Conservation (phyloP, 441 rosid genomes). For the Bocquillonia castaneifolia region DNA sequence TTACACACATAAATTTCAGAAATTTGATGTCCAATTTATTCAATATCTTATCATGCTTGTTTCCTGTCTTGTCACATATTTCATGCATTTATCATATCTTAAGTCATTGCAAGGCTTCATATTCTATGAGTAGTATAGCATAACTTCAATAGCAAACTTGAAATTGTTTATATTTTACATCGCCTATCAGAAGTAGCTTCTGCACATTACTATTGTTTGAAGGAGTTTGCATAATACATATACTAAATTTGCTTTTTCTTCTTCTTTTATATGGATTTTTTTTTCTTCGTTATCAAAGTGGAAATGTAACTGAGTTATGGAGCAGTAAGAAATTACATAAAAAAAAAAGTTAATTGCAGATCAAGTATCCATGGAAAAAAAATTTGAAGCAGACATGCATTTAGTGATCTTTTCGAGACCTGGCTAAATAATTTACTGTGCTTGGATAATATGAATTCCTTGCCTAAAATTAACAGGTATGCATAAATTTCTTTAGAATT, state of each 20-base stretch:
- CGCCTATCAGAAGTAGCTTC: background rate
- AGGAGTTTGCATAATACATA: background rate
- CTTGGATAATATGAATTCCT: background rate
- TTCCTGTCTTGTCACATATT: no score
- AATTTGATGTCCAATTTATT: no score
- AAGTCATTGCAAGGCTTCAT: no score
- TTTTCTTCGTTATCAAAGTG: background rate
- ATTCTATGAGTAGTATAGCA: no score
- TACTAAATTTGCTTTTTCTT: background rate
- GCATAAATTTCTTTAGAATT: background rate
- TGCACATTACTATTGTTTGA: background rate
- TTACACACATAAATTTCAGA: no score
- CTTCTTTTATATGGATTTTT: background rate
- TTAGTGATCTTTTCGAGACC: background rate
- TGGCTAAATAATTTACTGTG: constrained; percentile 2
- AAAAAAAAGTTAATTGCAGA: background rate
- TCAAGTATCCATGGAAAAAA: background rate
- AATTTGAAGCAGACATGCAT: background rate
- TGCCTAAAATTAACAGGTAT: background rate
- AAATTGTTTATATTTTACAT: no score
- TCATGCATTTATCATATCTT: no score
- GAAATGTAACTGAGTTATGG: background rate
- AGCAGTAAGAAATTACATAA: background rate
- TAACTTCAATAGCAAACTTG: no score
- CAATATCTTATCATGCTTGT: no score